Evolutionary conservation across 371 early-diverging fungal genomes (phyloP).

Genomic region (Mortierella sp.): DNA sequence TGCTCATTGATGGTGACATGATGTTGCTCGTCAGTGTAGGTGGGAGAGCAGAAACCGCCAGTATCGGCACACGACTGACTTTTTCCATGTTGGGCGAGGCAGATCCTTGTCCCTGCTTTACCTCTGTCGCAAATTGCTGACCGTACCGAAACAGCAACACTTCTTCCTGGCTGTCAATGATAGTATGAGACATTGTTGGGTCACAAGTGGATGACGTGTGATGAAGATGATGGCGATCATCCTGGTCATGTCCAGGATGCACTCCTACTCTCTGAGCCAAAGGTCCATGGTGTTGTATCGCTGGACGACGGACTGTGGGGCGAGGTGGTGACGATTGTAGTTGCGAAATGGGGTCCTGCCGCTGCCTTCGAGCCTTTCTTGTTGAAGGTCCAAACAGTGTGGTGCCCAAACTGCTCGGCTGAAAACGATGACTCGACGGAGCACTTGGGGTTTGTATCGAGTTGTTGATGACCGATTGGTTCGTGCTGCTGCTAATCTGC

Average conservation of each 20-base stretch:
- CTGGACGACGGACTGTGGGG: not conserved
- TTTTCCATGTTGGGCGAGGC: too few species aligned
- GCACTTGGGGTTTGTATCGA: not conserved
- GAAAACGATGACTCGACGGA: not conserved
- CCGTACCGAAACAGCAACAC: too few species aligned
- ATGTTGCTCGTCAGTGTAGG: too few species aligned
- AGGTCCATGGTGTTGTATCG: not conserved
- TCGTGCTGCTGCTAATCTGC: not conserved
- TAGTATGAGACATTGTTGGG: too few species aligned
- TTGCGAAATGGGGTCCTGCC: constrained; percentile 28
- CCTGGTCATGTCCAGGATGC: not conserved
- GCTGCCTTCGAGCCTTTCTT: not conserved
- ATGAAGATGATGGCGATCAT: not conserved
- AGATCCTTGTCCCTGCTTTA: too few species aligned
- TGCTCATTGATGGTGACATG: too few species aligned
- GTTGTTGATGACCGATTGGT: not conserved
- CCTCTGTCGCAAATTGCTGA: too few species aligned
- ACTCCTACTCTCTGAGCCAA: not conserved
- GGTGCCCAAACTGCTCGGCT: not conserved
- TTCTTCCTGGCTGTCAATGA: too few species aligned
- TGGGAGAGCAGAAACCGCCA: too few species aligned
- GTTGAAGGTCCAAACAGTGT: not conserved
- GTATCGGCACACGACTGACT: too few species aligned
- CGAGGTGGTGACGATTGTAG: constrained; percentile 39
- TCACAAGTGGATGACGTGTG: too few species aligned